Evolutionary conservation across 192 early-diverging fungal genomes (phyloP), one percentile per base, ranked within the genome.

Genomic region (Haplosporangium gracile): DNA sequence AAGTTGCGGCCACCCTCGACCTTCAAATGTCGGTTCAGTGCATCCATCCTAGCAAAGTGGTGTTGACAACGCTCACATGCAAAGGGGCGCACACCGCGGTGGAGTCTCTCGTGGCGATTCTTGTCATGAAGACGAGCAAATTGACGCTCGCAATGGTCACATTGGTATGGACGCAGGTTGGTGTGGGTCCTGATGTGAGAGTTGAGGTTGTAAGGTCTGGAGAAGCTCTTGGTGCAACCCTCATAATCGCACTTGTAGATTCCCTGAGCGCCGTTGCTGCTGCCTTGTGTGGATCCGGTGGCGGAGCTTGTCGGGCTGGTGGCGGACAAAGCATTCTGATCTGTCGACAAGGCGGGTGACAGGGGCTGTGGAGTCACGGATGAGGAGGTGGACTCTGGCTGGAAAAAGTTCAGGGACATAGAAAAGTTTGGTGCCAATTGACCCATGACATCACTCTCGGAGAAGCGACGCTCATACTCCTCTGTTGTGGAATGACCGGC

Each of bases 71-170:
- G 90, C 6, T 89, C 87, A 82, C 96, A 97, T 13, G 91, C 92
- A 88, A 94, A 93, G 1, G 96, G 96, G 75, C 93, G 90, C 73
- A 94, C 94, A 47, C 96, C 96, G 5, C 95, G 93, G 78, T 97
- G 96, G 40, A 95, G 85, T 77, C 95, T 93, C 88, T 94, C 93
- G 73, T 96, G 96, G 43, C 97, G 93, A 86, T 97, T 98, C 57
- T 97, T 91, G 88, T 99, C 97, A 84, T 99, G 97, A 73, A 96
- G 95, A 22, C 97, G 91, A 32, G 97, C 94, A 91, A 99, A 99
- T 15, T 92, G 88, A 42, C 93, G 90, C 4, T 93, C 89, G 88
- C 97, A 99, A 90, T 93, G 94, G 36, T 87, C 84, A 72, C 95
- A 97, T 68, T 88, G 83, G 83, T 91, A 95, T 38, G 95, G 95